These are phyloP conservation scores for Verticillium nubilum DNA, from an alignment of 2,329 filamentous ascomycete species.

Conservation along the genomic window DNA sequence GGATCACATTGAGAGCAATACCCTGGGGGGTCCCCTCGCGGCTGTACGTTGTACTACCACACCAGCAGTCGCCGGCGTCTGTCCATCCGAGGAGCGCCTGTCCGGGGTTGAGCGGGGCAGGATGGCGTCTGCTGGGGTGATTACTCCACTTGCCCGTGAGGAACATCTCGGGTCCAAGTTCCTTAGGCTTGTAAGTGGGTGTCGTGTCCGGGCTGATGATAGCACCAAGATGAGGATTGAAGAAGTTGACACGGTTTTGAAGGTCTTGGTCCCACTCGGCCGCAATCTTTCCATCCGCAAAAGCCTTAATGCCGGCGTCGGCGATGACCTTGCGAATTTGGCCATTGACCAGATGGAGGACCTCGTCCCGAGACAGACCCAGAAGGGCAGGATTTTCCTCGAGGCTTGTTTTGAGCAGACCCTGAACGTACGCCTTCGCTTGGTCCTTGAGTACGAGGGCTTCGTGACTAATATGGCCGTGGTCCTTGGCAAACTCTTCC, in stretches of 20 bases:
- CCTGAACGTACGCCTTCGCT: neutral
- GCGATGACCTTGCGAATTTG: constrained; percentile 37
- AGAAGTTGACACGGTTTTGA: constrained; percentile 64
- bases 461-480: constrained; percentile 25
- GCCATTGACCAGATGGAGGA: constrained; percentile 32
- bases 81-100: constrained; percentile 64
- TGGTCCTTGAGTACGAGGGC: neutral
- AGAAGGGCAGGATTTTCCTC: neutral
- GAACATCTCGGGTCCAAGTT: neutral
- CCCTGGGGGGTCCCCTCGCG: constrained; percentile 41
- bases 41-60: constrained; percentile 46
- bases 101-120: constrained; percentile 28
- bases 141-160: neutral
- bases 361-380: constrained; percentile 33
- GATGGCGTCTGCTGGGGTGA: constrained; percentile 11
- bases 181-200: constrained; percentile 13
- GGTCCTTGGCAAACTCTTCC: constrained; percentile 30
- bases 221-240: constrained; percentile 61
- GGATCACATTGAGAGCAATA: constrained; percentile 60
- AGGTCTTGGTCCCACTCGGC: constrained; percentile 37
- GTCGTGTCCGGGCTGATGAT: constrained; percentile 59
- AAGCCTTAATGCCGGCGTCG: constrained; percentile 39
- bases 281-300: constrained; percentile 41
- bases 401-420: neutral
- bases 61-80: constrained; percentile 86